Evolutionary conservation across 306 rosid genomes (phyloP).

Genomic region (Fagus sylvatica): DNA sequence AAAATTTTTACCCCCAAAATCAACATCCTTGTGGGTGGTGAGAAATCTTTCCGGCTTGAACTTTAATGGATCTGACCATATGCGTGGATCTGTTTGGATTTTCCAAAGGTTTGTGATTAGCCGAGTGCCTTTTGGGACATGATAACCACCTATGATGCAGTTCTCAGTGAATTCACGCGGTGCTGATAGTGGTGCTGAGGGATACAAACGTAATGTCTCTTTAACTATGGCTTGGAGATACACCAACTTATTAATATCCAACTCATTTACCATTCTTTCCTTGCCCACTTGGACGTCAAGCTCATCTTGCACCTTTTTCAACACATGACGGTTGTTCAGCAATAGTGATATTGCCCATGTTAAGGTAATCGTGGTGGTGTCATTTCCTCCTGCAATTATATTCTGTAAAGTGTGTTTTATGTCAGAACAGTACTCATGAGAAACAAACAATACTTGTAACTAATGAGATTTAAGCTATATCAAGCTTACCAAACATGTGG

Average conservation of each 20-base stretch:
- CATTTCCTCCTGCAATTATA: constrained; percentile 35
- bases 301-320: constrained; percentile 41
- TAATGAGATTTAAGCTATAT: too few relatives aligned
- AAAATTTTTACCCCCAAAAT: too few relatives aligned
- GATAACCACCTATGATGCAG: too few relatives aligned
- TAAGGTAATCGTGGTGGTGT: constrained; percentile 45
- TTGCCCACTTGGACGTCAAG: constrained; percentile 51
- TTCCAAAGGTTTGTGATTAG: constrained; percentile 53
- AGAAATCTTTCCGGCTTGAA: too few relatives aligned
- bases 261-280: constrained; percentile 42
- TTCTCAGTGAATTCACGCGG: too few relatives aligned
- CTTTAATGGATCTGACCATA: too few relatives aligned
- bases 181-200: too few relatives aligned
- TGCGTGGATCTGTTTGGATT: constrained; percentile 48
- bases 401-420: not conserved
- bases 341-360: constrained; percentile 41
- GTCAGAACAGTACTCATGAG: too few relatives aligned
- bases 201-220: too few relatives aligned
- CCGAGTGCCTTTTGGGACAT: constrained; percentile 47
- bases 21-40: too few relatives aligned
- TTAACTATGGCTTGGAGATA: constrained; percentile 57
- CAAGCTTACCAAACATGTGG: too few relatives aligned
- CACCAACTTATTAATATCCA: constrained; percentile 40
- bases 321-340: constrained; percentile 31
- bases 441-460: too few relatives aligned